Conservation (phyloP, 192 early-diverging fungal genomes). For the Endogone sp. region DNA sequence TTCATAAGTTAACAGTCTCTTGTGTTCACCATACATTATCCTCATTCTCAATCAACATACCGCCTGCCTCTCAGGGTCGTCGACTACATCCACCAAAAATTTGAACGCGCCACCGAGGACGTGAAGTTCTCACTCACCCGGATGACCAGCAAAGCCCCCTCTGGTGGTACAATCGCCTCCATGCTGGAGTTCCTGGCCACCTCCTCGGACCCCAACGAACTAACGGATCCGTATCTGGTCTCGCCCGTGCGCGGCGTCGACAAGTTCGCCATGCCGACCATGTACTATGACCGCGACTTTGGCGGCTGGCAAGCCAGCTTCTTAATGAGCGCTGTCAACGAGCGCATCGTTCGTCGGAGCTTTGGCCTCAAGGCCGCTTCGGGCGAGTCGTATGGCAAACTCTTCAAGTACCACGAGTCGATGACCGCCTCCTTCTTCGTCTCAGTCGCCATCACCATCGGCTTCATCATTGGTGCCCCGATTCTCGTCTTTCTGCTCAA, state of each 20-base stretch:
- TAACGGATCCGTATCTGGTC: constrained; percentile 22
- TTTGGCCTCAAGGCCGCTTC: constrained; percentile 44
- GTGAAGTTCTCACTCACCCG: constrained; percentile 59
- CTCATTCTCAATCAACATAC: background rate
- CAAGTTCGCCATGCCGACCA: constrained; percentile 16
- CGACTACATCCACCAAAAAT: constrained; percentile 42
- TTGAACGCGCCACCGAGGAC: constrained; percentile 45
- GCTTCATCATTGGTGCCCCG: constrained; percentile 35
- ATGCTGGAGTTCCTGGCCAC: constrained; percentile 22
- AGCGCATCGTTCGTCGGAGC: constrained; percentile 59
- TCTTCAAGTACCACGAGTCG: constrained; percentile 55
- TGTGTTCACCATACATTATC: background rate
- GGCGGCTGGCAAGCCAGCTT: constrained; percentile 57
- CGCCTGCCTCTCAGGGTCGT: constrained; percentile 34
- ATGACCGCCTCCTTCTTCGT: constrained; percentile 42
- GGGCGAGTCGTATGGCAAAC: constrained; percentile 35
- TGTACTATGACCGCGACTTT: constrained; percentile 52
- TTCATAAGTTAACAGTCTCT: constrained; percentile 1
- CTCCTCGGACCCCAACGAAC: background rate
- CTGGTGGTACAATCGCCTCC: constrained; percentile 66
- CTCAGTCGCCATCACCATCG: constrained; percentile 32
- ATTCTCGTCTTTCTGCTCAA: constrained; percentile 32
- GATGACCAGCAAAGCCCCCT: constrained; percentile 47
- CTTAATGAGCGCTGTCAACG: constrained; percentile 62
- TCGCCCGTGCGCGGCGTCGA: constrained; percentile 26